phyloP scores from a whole-genome alignment of 441 rosid species.

The Jatropha podagrica region DNA sequence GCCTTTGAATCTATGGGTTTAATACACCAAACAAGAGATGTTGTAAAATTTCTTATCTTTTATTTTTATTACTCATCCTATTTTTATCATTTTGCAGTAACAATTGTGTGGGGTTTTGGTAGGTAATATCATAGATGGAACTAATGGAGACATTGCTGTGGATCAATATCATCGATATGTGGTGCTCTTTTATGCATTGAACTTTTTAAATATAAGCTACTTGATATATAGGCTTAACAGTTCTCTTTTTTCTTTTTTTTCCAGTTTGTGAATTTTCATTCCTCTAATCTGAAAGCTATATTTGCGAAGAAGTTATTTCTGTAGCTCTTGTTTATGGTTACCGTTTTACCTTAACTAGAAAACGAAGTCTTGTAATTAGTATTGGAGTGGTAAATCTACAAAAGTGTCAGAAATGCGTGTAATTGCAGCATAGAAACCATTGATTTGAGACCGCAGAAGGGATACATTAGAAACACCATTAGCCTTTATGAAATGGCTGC shows the following conservation, averaged over 20 bases:
- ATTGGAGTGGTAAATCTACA: background rate
- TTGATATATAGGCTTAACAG: background rate
- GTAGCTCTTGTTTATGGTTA: background rate
- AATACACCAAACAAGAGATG: too few relatives aligned
- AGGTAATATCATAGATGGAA: conserved; percentile 57
- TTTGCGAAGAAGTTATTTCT: background rate
- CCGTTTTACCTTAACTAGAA: background rate
- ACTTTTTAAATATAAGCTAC: background rate
- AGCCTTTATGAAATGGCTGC: background rate
- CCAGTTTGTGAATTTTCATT: background rate
- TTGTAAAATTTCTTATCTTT: background rate
- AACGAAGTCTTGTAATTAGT: background rate
- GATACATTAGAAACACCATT: background rate
- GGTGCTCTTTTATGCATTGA: conserved; percentile 23
- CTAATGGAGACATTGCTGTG: conserved; percentile 53
- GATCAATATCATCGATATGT: conserved; percentile 64
- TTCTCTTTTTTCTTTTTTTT: background rate
- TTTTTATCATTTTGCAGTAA: background rate
- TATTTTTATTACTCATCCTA: background rate
- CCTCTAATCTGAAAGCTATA: background rate
- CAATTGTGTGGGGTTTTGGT: background rate
- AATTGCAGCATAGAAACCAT: background rate
- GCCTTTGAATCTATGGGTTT: too few relatives aligned
- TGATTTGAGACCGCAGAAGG: background rate
- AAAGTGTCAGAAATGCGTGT: background rate